phyloP scores from a whole-genome alignment of 495 filamentous ascomycete genomes.

The Eremomyces bilateralis region DNA sequence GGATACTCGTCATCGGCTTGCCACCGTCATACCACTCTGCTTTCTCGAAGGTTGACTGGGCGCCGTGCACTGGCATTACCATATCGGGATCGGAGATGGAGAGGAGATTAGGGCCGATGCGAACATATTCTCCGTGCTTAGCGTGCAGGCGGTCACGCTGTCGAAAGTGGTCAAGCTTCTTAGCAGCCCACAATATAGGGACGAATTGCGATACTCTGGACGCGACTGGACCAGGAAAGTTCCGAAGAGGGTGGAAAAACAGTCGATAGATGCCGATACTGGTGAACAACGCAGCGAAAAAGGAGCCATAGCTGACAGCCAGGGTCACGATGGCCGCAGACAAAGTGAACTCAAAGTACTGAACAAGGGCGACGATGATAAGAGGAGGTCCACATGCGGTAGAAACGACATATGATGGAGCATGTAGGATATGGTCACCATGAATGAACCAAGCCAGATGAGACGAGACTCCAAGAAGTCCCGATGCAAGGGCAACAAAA shows the following conservation, averaged over 20 bases:
- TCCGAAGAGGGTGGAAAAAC: conserved; percentile 3
- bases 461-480: too few species aligned
- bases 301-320: too few species aligned
- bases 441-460: too few species aligned
- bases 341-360: too few species aligned
- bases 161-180: conserved; percentile 1
- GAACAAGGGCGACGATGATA: too few species aligned
- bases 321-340: too few species aligned
- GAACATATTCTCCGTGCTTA: conserved; percentile 5
- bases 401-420: too few species aligned
- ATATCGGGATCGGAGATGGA: conserved; percentile 4
- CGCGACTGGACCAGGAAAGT: conserved; percentile 3
- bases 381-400: too few species aligned
- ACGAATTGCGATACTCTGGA: conserved; percentile 2
- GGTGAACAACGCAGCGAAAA: too few species aligned
- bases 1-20: background rate
- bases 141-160: background rate
- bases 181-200: conserved; percentile 5
- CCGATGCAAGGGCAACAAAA: too few species aligned
- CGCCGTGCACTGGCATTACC: conserved; percentile 2
- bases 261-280: conserved; percentile 3
- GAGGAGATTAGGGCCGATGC: conserved; percentile 2
- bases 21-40: conserved; percentile 4
- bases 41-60: conserved; percentile 3
- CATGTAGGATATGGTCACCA: too few species aligned